phyloP scores from a whole-genome alignment of 192 early-diverging fungal genomes.

The Backusella parvicylindrica region DNA sequence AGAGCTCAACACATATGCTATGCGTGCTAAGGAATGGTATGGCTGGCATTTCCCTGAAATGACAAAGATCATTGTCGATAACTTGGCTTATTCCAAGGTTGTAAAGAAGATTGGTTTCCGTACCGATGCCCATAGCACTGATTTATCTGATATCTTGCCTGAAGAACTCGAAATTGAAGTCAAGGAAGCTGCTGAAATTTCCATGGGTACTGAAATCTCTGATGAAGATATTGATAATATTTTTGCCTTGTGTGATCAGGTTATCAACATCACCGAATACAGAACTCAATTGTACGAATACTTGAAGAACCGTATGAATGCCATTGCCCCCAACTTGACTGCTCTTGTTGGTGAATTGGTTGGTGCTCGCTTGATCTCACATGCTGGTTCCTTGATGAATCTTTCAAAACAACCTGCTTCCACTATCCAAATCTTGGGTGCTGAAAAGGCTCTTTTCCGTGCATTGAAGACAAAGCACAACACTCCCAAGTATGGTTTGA shows the following conservation, averaged over 20 bases:
- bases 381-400: slow-evolving; percentile 95
- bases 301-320: slow-evolving; percentile 95
- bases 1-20: slow-evolving; percentile 95
- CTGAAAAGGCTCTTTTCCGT: slow-evolving; percentile 99
- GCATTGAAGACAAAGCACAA: slow-evolving; percentile 98
- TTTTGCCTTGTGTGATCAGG: slow-evolving; percentile 89
- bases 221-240: slow-evolving; percentile 98
- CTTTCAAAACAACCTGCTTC: slow-evolving; percentile 97
- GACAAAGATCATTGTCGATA: slow-evolving; percentile 93
- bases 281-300: slow-evolving; percentile 94
- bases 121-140: slow-evolving; percentile 71
- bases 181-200: slow-evolving; percentile 97
- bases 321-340: slow-evolving; percentile 87
- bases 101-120: slow-evolving; percentile 92
- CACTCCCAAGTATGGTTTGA: slow-evolving; percentile 98
- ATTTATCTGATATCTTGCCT: slow-evolving; percentile 81
- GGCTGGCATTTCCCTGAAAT: slow-evolving; percentile 99
- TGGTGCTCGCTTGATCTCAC: slow-evolving; percentile 95
- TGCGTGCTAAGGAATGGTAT: slow-evolving; percentile 99
- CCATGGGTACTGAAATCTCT: slow-evolving; percentile 98
- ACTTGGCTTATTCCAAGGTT: slow-evolving; percentile 88
- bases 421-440: slow-evolving; percentile 99
- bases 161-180: slow-evolving; percentile 90
- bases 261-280: slow-evolving; percentile 94
- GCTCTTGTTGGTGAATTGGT: slow-evolving; percentile 98